These are phyloP conservation scores for Fusarium torulosum DNA, from an alignment of 2,329 filamentous ascomycete species.

Conservation along the genomic window DNA sequence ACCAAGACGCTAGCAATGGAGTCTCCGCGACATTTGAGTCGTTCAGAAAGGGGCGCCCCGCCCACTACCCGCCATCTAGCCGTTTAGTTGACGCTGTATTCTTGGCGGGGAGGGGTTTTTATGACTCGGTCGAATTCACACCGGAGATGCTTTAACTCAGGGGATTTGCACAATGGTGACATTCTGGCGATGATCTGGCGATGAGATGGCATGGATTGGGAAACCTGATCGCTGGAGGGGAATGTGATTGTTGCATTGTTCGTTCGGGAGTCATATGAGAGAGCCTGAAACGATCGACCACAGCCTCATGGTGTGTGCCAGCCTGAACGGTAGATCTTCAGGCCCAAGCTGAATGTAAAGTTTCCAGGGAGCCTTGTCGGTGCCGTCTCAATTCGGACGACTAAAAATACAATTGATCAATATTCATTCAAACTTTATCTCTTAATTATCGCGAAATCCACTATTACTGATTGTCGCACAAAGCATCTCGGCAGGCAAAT, in stretches of 20 bases:
- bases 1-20: not conserved
- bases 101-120: slow-evolving; percentile 2
- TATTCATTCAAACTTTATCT: not conserved
- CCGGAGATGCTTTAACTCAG: slow-evolving; percentile 2
- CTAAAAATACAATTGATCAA: not conserved
- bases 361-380: no score
- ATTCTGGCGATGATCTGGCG: not conserved
- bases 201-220: not conserved
- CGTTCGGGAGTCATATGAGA: not conserved
- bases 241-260: not conserved
- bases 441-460: not conserved
- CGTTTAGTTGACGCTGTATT: no score
- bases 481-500: not conserved
- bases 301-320: not conserved
- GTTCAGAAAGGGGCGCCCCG: not conserved
- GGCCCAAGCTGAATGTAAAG: not conserved
- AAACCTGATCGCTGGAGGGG: not conserved
- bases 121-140: slow-evolving; percentile 15
- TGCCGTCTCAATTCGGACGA: no score
- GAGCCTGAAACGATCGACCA: not conserved
- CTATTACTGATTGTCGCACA: not conserved
- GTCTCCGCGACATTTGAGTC: not conserved
- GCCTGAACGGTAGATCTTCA: not conserved
- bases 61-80: no score
- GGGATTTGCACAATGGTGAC: not conserved